Percentiles rank a stretch among this genome's conserved stretches.
phyloP scores from a whole-genome alignment of 257 asterid species.

The Echites panduratus region DNA sequence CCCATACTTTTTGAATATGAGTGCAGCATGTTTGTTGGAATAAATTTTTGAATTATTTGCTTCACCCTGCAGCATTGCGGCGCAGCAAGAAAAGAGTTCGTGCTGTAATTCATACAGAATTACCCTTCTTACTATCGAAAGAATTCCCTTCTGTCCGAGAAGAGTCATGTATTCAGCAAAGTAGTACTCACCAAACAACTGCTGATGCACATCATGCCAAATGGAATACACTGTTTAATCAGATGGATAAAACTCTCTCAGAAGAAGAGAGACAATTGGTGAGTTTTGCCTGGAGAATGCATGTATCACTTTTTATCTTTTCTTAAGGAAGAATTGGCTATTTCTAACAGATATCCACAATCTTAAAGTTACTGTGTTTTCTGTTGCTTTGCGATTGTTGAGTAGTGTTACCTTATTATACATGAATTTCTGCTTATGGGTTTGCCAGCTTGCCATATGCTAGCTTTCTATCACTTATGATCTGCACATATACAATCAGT shows the following conservation, averaged over 20 bases:
- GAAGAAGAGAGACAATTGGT: conserved; percentile 85
- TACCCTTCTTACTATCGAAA: conserved; percentile 58
- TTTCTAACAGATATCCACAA: neutral
- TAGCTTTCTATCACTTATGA: neutral
- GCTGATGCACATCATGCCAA: conserved; percentile 52
- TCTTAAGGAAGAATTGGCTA: neutral
- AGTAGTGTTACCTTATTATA: neutral
- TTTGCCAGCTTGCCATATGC: neutral
- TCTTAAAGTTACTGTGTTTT: neutral
- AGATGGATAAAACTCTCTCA: conserved; percentile 68
- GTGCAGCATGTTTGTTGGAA: conserved; percentile 3
- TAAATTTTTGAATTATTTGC: conserved; percentile 12
- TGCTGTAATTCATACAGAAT: conserved; percentile 56
- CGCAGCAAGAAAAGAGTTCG: conserved; percentile 81
- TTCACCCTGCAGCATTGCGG: conserved; percentile 54
- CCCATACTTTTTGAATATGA: conserved; percentile 11
- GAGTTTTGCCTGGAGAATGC: conserved; percentile 19
- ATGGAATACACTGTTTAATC: conserved; percentile 64
- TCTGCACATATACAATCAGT: neutral
- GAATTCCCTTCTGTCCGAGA: conserved; percentile 58
- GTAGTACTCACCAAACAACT: conserved; percentile 25
- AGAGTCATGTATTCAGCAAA: conserved; percentile 16
- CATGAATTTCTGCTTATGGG: neutral
- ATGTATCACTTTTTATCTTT: neutral
- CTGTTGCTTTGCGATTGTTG: neutral